Evolutionary conservation across 768 basidiomycete genomes (phyloP), one percentile per base, ranked within the genome.

Genomic region (Lanmaoa pseudosensibilis): DNA sequence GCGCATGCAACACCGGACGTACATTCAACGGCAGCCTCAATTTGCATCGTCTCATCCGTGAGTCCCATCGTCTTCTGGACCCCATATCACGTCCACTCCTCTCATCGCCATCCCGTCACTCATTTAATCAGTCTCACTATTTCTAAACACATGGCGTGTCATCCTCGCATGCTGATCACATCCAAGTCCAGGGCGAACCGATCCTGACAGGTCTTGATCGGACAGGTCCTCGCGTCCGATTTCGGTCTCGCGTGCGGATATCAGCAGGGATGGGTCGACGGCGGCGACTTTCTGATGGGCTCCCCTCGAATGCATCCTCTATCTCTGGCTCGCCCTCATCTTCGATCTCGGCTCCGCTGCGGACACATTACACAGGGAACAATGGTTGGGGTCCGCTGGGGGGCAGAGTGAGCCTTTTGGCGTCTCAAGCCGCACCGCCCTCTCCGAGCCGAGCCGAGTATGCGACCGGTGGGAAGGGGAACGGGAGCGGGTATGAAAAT

Each of bases 261-360:
- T 82, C 87, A 4, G 87, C 86, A 16, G 89, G 89, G 19, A 65
- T 89, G 34, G 79, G 79, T 45, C 78, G 77, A 30, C 78, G 78
- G 60, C 77, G 77, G 21, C 73, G 72, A 52, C 51, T 44, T 18
- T 59, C 65, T n/a, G 66, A 66, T 36, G 64, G 48, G n/a, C 66
- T 53, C 53, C 44, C 55, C 25, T 71, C 69, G 41, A 56, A 48
- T 36, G 51, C 67, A 5, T 75, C 77, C 19, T 82, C 85, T 34
- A 62, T 76, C 21, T 84, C 85, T 7, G 78, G 80, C 41, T 90
- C 90, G 2, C 81, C 80, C 4, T 90, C 89, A 5, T 92, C 90
- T 3, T 91, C 90, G 39, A 87, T 93, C 59, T 92, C 90, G 38
- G 91, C 81, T 1, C 92, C 91, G 18, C 77, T 93, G 23, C 87